Base-by-base conservation (phyloP, 345 rosid genomes). In the Gossypium bickii region DNA sequence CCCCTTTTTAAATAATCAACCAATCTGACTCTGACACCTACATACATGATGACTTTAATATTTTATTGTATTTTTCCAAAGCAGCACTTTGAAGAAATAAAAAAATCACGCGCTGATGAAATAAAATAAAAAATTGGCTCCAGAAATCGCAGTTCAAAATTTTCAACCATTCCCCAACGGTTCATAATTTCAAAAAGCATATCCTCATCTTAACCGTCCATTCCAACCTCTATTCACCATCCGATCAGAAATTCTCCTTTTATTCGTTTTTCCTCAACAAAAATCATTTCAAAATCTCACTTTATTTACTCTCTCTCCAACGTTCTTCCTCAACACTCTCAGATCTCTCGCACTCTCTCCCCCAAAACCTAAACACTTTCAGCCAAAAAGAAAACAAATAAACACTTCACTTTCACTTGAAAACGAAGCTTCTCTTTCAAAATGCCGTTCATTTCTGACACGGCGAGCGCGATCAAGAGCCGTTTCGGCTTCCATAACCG, bases 381-480 rank as follows among this genome's bases (percentile, higher is more conserved):
- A 34, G 41, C 41, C 41, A 34, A 34, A 34, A 34, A 34, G 41
- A 34, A 34, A 34, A 34, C 41, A 34, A 34, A 34, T 5, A 34
- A 34, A 34, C 7, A 12, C 62, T 70, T 59, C 22, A 41, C 34
- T 58, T 49, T n/a, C n/a, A 52, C 47, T 38, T 52, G 16, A 13
- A 9, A 56, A 25, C 16, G 49, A 25, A 45, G 58, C 43, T 64
- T 53, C 55, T 22, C 15, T 41, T 45, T 16, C 20, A 44, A 27
- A 62, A 93, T 93, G 98, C 91, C 97, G 79, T 88, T 93, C 67
- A 75, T 90, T 20, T 86, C 92, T 2, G 98, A 96, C 72, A 86
- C 92, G 7, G 91, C 94, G 25, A 92, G 93, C 65, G 97, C 94
- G 24, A 85, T 89, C 67, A 93, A 87, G 89, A 83, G 89, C 83